phyloP scores from a whole-genome alignment of 768 basidiomycete genomes.

The Boletus rubropictus region DNA sequence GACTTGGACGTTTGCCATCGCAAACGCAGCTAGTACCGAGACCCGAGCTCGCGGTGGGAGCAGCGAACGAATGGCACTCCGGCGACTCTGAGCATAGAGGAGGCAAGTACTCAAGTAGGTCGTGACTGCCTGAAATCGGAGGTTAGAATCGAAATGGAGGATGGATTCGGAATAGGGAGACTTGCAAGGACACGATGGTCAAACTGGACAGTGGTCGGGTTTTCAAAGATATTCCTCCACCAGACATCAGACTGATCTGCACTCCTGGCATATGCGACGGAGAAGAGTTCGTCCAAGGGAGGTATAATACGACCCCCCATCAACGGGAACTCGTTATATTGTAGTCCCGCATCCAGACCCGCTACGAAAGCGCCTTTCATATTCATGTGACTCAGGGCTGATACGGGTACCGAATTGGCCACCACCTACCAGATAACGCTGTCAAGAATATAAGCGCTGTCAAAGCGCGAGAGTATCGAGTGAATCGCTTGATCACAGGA shows the following conservation, averaged over 20 bases:
- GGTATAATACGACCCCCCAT: conserved; percentile 90
- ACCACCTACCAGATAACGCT: conserved; percentile 73
- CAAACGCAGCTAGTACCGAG: conserved; percentile 57
- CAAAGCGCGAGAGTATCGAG: conserved; percentile 51
- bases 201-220: conserved; percentile 96
- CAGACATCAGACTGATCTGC: conserved; percentile 71
- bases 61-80: conserved; percentile 38
- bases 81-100: conserved; percentile 56
- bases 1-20: conserved; percentile 81
- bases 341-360: conserved; percentile 89
- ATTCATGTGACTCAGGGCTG: conserved; percentile 2
- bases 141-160: neutral
- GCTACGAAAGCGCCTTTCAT: conserved; percentile 91
- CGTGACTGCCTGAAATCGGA: conserved; percentile 60
- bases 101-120: conserved; percentile 69
- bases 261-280: conserved; percentile 64
- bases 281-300: conserved; percentile 76
- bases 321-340: conserved; percentile 97
- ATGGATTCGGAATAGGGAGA: conserved; percentile 7
- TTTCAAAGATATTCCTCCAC: conserved; percentile 97
- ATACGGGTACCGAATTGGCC: neutral
- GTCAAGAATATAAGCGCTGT: conserved; percentile 84
- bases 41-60: conserved; percentile 59
- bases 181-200: conserved; percentile 88
- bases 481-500: conserved; percentile 54